A percentile compares a stretch with the other conserved stretches of the same genome.
These are phyloP conservation scores for Nemania serpens DNA, from an alignment of 2,329 filamentous ascomycete species.

Conservation along the genomic window DNA sequence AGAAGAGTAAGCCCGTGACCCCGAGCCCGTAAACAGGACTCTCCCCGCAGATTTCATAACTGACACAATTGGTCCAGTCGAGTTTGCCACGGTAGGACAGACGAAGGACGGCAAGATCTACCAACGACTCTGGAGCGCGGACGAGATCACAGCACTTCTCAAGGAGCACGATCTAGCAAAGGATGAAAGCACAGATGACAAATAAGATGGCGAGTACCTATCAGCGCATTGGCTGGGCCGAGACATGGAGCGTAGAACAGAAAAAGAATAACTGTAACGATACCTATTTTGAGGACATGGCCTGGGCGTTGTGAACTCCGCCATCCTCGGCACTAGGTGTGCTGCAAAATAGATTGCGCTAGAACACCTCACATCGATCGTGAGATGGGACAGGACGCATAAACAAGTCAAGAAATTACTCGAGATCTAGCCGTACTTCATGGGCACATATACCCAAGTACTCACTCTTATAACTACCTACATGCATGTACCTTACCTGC, in stretches of 20 bases:
- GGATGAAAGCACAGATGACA: slow-evolving; percentile 73
- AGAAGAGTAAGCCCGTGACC: slow-evolving; percentile 82
- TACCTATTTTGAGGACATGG: slow-evolving; percentile 3
- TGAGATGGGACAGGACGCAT: no score
- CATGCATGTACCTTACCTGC: no score
- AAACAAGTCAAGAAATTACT: no score
- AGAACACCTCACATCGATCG: no score
- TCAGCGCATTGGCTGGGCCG: slow-evolving; percentile 15
- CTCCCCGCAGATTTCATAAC: slow-evolving; percentile 1
- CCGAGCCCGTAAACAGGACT: not conserved
- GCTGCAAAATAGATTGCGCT: no score
- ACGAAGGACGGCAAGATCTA: slow-evolving; percentile 96
- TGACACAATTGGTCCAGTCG: slow-evolving; percentile 64
- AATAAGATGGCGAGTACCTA: slow-evolving; percentile 45
- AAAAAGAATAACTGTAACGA: slow-evolving; percentile 33
- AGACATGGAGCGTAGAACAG: slow-evolving; percentile 27
- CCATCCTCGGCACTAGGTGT: no score
- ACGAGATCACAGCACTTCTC: slow-evolving; percentile 91
- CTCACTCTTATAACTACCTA: no score
- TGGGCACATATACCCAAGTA: no score
- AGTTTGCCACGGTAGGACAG: slow-evolving; percentile 97
- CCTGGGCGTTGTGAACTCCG: no score
- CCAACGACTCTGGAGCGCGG: slow-evolving; percentile 94
- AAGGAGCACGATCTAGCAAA: slow-evolving; percentile 97
- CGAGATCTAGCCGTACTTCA: no score